Base-by-base conservation (phyloP, 805 yeast genomes). In the Debaryomyces tyrocola region DNA sequence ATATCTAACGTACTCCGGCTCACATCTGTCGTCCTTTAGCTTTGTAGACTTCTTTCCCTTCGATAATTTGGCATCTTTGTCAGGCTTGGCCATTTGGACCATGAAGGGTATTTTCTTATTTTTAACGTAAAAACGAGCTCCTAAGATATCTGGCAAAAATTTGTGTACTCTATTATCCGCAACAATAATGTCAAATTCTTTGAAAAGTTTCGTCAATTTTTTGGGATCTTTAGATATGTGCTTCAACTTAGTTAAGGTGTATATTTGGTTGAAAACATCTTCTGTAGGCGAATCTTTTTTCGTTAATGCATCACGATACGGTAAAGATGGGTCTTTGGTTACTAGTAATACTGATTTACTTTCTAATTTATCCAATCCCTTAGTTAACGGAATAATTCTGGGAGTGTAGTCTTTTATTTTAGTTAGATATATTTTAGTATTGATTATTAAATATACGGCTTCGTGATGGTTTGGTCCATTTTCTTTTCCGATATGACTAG, bases 311-410 rank as follows among this genome's bases (percentile, higher is more conserved):
- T 69, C 70, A 31, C 82, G 70, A 55, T 81, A 87, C 6, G 74
- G 70, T 4, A 78, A 69, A 4, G 84, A 78, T 1, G 92, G 91
- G 57, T 88, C 94, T 52, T 85, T 87, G 7, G 92, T 85, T 11
- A 89, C 74, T 15, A 89, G 69, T 4, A 87, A 59, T 4, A 86
- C 75, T 18, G 80, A 68, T 41, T 77, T 68, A 17, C 77, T 76
- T 17, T 75, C 74, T 2, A 80, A 60, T 46, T 71, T 73, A 43
- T 75, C 77, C 46, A 85, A 61, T 51, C 78, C 75, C 52, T 77
- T 68, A 0, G 79, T 73, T 10, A 86, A 52, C 3, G 89, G 87
- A 14, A 73, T 66, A 34, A 73, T 66, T 44, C 77, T 55, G 2
- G 77, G 77, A 4, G 69, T 71, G 51, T 69, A 67, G 50, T 71